Evolutionary conservation across 75 land plant species (phyloP).

Genomic region (Sequoiadendron giganteum): DNA sequence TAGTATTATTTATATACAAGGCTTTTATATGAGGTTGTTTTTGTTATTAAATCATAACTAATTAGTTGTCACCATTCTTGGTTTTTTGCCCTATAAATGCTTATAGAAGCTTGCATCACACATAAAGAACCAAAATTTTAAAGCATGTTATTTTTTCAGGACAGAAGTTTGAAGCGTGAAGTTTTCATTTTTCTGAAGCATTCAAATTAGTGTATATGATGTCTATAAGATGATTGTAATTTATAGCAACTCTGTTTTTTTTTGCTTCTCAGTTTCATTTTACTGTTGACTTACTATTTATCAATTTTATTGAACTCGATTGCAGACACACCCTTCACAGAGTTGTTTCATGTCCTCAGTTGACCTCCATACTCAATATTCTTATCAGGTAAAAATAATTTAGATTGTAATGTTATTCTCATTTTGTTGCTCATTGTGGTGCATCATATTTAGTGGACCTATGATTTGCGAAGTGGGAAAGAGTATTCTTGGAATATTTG

Average conservation of each 20-base stretch:
- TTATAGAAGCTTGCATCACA: too few species aligned
- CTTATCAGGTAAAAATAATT: slow-evolving; percentile 67
- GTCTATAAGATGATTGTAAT: not conserved
- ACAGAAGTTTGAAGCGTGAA: not conserved
- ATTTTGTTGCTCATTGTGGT: not conserved
- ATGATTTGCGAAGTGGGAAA: not conserved
- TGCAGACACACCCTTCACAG: slow-evolving; percentile 88
- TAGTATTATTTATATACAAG: too few species aligned
- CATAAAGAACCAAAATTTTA: too few species aligned
- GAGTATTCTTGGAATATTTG: not conserved
- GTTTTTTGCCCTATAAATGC: too few species aligned
- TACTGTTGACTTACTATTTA: not conserved
- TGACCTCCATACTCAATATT: slow-evolving; percentile 91
- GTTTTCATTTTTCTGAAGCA: not conserved
- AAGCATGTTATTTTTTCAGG: too few species aligned
- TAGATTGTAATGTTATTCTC: not conserved
- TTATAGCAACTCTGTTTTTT: not conserved
- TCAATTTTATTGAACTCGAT: slow-evolving; percentile 11
- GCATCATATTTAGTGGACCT: not conserved
- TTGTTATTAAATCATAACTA: too few species aligned
- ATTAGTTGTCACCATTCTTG: too few species aligned
- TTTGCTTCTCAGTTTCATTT: not conserved
- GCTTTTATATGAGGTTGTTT: too few species aligned
- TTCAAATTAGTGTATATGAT: not conserved
- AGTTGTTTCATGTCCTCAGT: slow-evolving; percentile 91